These are phyloP conservation scores for Dactylellina sp. DNA, from an alignment of 2,329 filamentous ascomycete genomes.

Conservation along the genomic window DNA sequence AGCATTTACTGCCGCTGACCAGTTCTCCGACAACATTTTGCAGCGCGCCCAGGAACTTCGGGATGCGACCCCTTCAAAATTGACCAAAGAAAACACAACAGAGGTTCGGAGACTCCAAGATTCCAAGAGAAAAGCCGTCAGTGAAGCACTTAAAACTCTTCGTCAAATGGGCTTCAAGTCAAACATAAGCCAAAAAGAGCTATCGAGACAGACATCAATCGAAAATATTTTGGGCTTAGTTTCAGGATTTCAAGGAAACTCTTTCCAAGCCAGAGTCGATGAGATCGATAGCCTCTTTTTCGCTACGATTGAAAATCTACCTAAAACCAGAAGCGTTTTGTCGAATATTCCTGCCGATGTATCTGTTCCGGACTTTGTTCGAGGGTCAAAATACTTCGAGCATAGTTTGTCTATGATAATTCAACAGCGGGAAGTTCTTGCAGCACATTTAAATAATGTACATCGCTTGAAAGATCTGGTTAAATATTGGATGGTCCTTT, in stretches of 20 bases:
- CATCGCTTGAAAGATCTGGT: slow-evolving; percentile 64
- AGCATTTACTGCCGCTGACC: slow-evolving; percentile 68
- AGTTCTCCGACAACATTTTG: slow-evolving; percentile 66
- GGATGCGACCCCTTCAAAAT: slow-evolving; percentile 81
- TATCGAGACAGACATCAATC: slow-evolving; percentile 79
- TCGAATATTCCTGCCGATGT: slow-evolving; percentile 83
- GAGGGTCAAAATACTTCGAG: slow-evolving; percentile 87
- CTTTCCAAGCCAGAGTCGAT: slow-evolving; percentile 61
- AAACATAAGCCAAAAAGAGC: slow-evolving; percentile 79
- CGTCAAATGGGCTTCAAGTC: slow-evolving; percentile 89
- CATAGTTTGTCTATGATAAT: slow-evolving; percentile 78
- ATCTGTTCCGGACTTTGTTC: slow-evolving; percentile 79
- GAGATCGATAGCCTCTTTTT: slow-evolving; percentile 59
- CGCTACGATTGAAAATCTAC: slow-evolving; percentile 72
- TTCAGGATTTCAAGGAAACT: slow-evolving; percentile 61
- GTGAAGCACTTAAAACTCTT: slow-evolving; percentile 84
- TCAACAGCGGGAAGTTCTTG: slow-evolving; percentile 70
- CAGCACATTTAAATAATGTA: slow-evolving; percentile 64
- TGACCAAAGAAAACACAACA: slow-evolving; percentile 82
- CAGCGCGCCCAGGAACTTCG: slow-evolving; percentile 75
- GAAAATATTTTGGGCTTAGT: slow-evolving; percentile 75
- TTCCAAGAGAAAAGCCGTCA: slow-evolving; percentile 87
- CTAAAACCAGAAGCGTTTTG: slow-evolving; percentile 62
- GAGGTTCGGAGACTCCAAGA: slow-evolving; percentile 84
- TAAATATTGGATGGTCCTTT: slow-evolving; percentile 32